phyloP scores from a whole-genome alignment of 306 rosid species.

The Quercus mongolica region DNA sequence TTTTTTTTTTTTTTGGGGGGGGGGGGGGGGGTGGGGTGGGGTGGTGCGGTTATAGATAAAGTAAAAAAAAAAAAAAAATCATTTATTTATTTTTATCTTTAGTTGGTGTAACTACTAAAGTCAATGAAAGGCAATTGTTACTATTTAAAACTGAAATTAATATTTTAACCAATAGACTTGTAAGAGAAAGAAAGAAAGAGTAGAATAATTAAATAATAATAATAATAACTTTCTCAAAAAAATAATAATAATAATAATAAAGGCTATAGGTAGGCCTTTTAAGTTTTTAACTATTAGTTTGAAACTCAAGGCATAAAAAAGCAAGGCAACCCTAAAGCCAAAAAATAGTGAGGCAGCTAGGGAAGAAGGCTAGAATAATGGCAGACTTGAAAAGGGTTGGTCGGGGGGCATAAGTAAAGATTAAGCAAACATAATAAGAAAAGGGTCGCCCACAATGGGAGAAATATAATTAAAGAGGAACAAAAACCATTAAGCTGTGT shows the following conservation, averaged over 20 bases:
- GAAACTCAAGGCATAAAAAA: background rate
- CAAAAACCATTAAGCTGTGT: background rate
- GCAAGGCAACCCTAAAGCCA: conserved; percentile 2
- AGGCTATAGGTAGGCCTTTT: background rate
- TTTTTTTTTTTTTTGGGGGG: no score
- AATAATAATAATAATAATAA: no score
- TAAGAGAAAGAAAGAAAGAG: background rate
- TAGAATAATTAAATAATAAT: background rate
- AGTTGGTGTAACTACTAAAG: no score
- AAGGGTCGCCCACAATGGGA: conserved; percentile 5
- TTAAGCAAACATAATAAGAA: conserved; percentile 42
- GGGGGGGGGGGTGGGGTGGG: no score
- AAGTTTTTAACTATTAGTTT: background rate
- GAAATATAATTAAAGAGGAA: background rate
- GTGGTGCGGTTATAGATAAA: no score
- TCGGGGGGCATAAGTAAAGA: conserved; percentile 39
- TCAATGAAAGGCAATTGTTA: no score
- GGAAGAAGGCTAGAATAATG: conserved; percentile 18
- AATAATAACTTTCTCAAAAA: background rate
- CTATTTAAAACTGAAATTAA: no score
- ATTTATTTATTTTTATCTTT: no score
- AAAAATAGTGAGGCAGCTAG: background rate
- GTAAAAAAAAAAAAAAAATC: no score
- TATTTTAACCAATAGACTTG: no score
- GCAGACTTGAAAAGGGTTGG: conserved; percentile 25